phyloP scores from a whole-genome alignment of 176 grass and related monocot species.

The Hyparrhenia diplandra region DNA sequence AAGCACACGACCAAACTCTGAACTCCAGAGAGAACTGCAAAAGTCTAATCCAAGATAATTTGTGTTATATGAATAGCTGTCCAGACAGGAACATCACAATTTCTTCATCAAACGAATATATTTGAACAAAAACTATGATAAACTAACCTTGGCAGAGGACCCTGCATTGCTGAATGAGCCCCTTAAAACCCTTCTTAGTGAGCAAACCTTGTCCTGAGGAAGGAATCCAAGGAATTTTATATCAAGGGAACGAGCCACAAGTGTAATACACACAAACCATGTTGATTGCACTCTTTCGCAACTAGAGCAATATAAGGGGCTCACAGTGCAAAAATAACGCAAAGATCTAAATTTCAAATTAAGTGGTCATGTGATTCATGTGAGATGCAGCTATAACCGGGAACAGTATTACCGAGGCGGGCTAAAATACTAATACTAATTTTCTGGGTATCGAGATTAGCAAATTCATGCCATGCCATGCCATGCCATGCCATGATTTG shows the following conservation, averaged over 20 bases:
- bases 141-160: conserved; percentile 82
- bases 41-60: conserved; percentile 60
- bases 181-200: conserved; percentile 77
- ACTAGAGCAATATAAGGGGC: neutral
- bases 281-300: neutral
- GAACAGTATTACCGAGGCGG: neutral
- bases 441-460: neutral
- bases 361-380: neutral
- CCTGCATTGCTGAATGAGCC: conserved; percentile 81
- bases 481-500: neutral
- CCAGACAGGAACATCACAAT: neutral
- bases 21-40: conserved; percentile 89
- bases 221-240: conserved; percentile 2
- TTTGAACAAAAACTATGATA: neutral
- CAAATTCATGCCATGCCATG: too few species aligned
- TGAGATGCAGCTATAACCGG: neutral
- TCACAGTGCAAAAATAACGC: neutral
- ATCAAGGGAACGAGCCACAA: neutral
- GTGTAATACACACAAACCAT: neutral
- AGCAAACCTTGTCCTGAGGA: conserved; percentile 80
- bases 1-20: conserved; percentile 90
- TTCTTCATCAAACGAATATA: neutral
- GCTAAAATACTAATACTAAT: neutral
- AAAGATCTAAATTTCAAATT: neutral
- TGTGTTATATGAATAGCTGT: neutral